phyloP scores from a whole-genome alignment of 2,329 filamentous ascomycete species.

The Coleophoma cylindrospora region DNA sequence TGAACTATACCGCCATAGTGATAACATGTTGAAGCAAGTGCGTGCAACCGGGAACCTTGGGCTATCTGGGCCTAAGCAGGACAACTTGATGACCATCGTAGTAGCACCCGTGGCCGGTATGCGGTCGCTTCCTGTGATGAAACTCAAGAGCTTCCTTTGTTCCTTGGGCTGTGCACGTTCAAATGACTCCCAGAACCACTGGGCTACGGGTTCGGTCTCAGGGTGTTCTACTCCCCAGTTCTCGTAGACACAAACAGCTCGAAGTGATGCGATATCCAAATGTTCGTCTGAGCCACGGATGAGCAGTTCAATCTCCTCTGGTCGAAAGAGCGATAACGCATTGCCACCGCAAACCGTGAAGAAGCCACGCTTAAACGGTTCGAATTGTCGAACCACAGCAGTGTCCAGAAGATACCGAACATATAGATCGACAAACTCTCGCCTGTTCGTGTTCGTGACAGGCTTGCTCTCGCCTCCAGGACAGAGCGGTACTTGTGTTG shows the following conservation, averaged over 20 bases:
- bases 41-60: slow-evolving; percentile 77
- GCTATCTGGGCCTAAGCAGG: slow-evolving; percentile 69
- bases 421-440: slow-evolving; percentile 84
- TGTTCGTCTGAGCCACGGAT: slow-evolving; percentile 80
- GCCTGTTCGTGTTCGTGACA: slow-evolving; percentile 79
- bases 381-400: slow-evolving; percentile 76
- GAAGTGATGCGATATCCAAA: slow-evolving; percentile 71
- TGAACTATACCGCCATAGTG: slow-evolving; percentile 67
- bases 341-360: slow-evolving; percentile 89
- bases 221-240: slow-evolving; percentile 62
- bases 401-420: slow-evolving; percentile 75
- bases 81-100: slow-evolving; percentile 70
- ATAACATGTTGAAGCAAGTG: slow-evolving; percentile 86
- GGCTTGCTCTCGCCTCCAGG: slow-evolving; percentile 65
- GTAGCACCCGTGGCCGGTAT: slow-evolving; percentile 85
- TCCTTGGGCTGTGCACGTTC: slow-evolving; percentile 56
- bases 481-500: slow-evolving; percentile 64
- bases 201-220: slow-evolving; percentile 60
- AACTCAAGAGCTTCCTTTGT: slow-evolving; percentile 75
- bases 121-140: slow-evolving; percentile 86
- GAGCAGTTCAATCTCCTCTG: slow-evolving; percentile 87
- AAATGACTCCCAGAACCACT: slow-evolving; percentile 89
- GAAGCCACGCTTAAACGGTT: slow-evolving; percentile 91
- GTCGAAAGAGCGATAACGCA: slow-evolving; percentile 78
- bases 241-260: slow-evolving; percentile 75